Evolutionary conservation across 768 basidiomycete genomes (phyloP).

Genomic region (Asterophora parasitica): DNA sequence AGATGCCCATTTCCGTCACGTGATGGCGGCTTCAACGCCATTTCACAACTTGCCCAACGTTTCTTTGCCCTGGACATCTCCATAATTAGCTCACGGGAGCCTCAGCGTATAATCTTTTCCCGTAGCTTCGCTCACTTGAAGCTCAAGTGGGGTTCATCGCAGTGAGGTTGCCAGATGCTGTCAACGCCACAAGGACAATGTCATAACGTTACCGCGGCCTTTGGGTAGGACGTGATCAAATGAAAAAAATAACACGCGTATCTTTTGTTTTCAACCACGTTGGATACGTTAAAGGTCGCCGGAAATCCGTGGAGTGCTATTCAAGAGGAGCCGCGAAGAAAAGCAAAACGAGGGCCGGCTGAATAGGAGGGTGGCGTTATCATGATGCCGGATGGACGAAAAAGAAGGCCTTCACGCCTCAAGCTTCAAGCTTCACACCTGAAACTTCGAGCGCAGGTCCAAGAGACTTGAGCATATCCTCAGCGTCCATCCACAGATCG

Average conservation of each 20-base stretch:
- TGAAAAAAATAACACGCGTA: neutral
- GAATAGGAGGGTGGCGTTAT: neutral
- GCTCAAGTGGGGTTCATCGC: too few species aligned
- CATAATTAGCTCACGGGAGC: neutral
- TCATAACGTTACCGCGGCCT: too few species aligned
- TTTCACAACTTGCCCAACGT: too few species aligned
- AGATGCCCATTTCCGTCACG: constrained; percentile 12
- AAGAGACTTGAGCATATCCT: constrained; percentile 37
- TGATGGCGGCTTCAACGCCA: constrained; percentile 10
- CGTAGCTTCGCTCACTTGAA: too few species aligned
- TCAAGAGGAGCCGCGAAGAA: neutral
- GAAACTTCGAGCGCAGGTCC: too few species aligned
- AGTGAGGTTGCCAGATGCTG: too few species aligned
- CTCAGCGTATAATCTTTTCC: too few species aligned
- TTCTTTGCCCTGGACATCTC: neutral
- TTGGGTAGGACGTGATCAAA: neutral
- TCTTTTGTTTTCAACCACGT: neutral
- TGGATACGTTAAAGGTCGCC: neutral
- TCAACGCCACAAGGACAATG: too few species aligned
- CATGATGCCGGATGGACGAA: neutral
- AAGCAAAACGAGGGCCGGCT: neutral
- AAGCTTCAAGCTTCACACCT: neutral
- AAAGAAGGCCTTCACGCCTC: neutral
- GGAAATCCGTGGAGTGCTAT: neutral
- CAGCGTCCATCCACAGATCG: constrained; percentile 78